These are phyloP conservation scores for Calocera cornea DNA, from an alignment of 768 basidiomycete genomes.

Conservation along the genomic window DNA sequence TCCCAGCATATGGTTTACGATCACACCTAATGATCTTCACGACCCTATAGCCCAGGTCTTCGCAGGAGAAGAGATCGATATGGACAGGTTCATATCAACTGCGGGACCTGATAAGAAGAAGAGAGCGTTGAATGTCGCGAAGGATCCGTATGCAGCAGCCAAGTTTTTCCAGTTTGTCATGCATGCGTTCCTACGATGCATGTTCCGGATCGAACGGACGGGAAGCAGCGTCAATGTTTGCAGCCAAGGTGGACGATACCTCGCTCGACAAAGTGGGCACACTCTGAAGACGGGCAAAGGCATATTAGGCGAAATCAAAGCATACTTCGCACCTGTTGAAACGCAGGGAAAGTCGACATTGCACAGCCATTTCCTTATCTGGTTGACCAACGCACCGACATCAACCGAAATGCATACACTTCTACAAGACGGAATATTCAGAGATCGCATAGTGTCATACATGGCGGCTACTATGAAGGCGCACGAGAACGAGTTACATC, in stretches of 20 bases:
- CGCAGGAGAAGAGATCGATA: conserved; percentile 31
- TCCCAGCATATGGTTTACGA: conserved; percentile 32
- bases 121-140: conserved; percentile 23
- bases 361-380: conserved; percentile 31
- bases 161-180: conserved; percentile 32
- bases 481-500: background rate
- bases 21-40: conserved; percentile 31
- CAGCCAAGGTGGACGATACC: conserved; percentile 22
- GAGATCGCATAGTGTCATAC: background rate
- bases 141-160: conserved; percentile 32
- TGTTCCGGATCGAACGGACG: conserved; percentile 29
- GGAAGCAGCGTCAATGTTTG: too few species aligned
- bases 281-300: too few species aligned
- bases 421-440: conserved; percentile 21
- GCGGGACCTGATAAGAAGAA: conserved; percentile 19
- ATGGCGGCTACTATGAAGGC: background rate
- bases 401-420: conserved; percentile 19
- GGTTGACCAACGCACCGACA: conserved; percentile 26
- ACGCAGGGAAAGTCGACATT: conserved; percentile 32
- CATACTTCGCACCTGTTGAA: conserved; percentile 30
- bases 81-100: conserved; percentile 26
- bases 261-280: conserved; percentile 13
- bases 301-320: conserved; percentile 23
- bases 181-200: conserved; percentile 18
- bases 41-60: conserved; percentile 36